Evolutionary conservation across 2,329 filamentous ascomycete species (phyloP), one percentile per base, ranked within the genome.

Genomic region (Monilinia vaccinii-corymbosi): DNA sequence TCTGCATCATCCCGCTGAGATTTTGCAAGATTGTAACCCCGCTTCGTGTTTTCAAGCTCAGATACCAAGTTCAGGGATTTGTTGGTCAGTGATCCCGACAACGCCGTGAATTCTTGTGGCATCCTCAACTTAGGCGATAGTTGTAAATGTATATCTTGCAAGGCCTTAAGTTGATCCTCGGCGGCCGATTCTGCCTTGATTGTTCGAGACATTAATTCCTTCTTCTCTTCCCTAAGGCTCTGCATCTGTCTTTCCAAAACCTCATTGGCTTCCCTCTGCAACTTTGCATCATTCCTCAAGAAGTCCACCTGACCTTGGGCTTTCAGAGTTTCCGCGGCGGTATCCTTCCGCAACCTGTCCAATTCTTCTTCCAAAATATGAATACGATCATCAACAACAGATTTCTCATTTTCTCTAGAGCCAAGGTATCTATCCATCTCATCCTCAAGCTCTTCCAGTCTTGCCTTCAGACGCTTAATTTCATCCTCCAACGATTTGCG

Each of bases 371-470:
- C 83, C 1, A 96, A 79, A 10, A 79, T 77, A 49, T 83, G 83
- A 36, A 91, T 77, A 61, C 80, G 85, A 50, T 87, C 83, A 63
- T 93, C 87, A 48, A 86, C 80, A 2, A 81, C 81, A 4, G 82
- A 83, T 69, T 86, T 89, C 68, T 94, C 89, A 66, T 95, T 87
- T 66, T 97, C 91, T 47, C 89, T 83, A 45, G 88, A 91, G 67
- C 91, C 90, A 46, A 90, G 81, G 58, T 93, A 83, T 62, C 91
- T 82, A 67, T 97, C 92, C 56, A 97, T 83, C 70, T 96, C 92
- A 68, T 97, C 92, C 73, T 99, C 94, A 7, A 88, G 81, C 67
- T 97, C 91, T 70, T 97, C 94, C 0, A 94, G 78, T 56, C 86
- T 88, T 58, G 86, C 79, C 69, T 88, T 92, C 60, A 92, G 81